phyloP scores from a whole-genome alignment of 495 filamentous ascomycete species.

The Tuber borchii region DNA sequence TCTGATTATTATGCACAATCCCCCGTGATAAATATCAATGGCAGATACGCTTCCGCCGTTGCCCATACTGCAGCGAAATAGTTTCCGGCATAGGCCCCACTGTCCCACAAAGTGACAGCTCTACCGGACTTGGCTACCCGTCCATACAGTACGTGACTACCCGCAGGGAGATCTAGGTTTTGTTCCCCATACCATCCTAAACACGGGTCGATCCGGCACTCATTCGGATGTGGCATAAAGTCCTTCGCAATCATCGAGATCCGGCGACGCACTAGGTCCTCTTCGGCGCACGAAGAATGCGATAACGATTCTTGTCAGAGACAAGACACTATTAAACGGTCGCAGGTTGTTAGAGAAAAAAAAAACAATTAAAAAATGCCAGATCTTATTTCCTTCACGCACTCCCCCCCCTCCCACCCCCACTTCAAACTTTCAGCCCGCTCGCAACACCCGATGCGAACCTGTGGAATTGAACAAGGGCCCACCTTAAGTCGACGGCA shows the following conservation, averaged over 20 bases:
- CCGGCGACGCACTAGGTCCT: not conserved
- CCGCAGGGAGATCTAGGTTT: constrained; percentile 1
- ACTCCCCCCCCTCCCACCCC: not conserved
- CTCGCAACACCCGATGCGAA: not conserved
- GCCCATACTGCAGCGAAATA: not conserved
- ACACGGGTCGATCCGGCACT: not conserved
- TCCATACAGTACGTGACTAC: not conserved
- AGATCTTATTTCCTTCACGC: not conserved
- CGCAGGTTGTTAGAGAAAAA: not conserved
- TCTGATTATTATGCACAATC: not conserved
- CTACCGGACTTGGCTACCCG: not conserved
- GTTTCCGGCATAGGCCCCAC: not conserved
- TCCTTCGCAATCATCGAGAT: not conserved
- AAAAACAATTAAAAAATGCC: not conserved
- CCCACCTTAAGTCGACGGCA: not conserved
- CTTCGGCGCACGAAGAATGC: not conserved
- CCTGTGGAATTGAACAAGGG: not conserved
- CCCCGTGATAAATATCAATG: not conserved
- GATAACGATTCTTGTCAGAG: not conserved
- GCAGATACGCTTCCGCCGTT: not conserved
- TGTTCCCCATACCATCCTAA: not conserved
- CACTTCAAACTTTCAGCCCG: not conserved
- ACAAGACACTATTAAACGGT: not conserved
- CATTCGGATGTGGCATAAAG: not conserved
- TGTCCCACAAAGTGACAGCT: not conserved